phyloP scores from a whole-genome alignment of 2,329 filamentous ascomycete genomes.

The Botrytis sinoallii region DNA sequence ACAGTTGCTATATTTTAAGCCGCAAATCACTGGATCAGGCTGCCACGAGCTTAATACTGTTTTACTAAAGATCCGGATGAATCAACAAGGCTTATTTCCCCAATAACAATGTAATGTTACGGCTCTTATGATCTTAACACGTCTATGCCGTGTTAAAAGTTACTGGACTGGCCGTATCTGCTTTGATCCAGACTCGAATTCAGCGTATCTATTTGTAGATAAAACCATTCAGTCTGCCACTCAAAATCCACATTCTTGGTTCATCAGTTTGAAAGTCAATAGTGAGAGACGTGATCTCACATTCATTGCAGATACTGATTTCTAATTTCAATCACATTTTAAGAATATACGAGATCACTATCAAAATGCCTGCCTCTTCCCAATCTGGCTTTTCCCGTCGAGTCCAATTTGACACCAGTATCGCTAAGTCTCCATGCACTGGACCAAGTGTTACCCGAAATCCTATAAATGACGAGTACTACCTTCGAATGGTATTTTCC shows the following conservation, averaged over 20 bases:
- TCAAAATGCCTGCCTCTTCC: background rate
- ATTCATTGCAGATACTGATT: no score
- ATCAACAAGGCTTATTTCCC: background rate
- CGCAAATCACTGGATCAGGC: background rate
- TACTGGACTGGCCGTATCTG: background rate
- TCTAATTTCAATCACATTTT: background rate
- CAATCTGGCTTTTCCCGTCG: no score
- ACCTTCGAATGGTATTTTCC: background rate
- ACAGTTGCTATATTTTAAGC: background rate
- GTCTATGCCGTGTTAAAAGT: background rate
- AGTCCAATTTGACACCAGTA: background rate
- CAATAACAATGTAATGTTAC: background rate
- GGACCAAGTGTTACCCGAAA: background rate
- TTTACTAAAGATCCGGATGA: background rate
- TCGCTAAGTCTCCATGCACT: no score
- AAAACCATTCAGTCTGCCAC: background rate
- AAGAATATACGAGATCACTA: rapidly evolving
- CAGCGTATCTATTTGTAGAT: background rate
- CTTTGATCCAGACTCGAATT: background rate
- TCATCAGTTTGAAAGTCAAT: background rate
- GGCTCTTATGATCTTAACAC: background rate
- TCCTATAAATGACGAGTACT: background rate
- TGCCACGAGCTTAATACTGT: no score
- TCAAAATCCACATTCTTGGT: background rate
- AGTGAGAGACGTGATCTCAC: background rate